phyloP scores from a whole-genome alignment of 805 yeast species.

The Sugiyamaella valdiviana region DNA sequence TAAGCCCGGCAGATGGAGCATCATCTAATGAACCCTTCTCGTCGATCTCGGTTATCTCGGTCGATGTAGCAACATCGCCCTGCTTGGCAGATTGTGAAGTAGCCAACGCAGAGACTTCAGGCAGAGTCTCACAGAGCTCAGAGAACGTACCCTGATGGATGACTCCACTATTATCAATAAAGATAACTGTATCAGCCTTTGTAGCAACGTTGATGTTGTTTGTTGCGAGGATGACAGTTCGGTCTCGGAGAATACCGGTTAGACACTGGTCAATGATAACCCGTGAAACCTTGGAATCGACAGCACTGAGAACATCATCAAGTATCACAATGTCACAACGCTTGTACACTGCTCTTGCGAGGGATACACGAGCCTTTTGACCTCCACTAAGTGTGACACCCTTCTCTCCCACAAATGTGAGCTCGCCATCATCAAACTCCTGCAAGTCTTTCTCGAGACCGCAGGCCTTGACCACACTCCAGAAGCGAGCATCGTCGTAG shows the following conservation, averaged over 20 bases:
- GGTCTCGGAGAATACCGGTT: conserved; percentile 43
- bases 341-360: conserved; percentile 73
- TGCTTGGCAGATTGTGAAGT: background rate
- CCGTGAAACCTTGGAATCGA: conserved; percentile 75
- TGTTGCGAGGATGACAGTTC: conserved; percentile 65
- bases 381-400: conserved; percentile 84
- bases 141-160: conserved; percentile 56
- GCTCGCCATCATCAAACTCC: conserved; percentile 63
- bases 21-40: background rate
- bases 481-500: conserved; percentile 44
- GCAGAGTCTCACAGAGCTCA: conserved; percentile 42
- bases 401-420: conserved; percentile 74
- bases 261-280: conserved; percentile 67
- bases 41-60: background rate
- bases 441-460: conserved; percentile 57
- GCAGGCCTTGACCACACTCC: conserved; percentile 52
- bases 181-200: conserved; percentile 57
- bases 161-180: conserved; percentile 54
- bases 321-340: conserved; percentile 55
- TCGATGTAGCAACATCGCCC: background rate
- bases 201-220: conserved; percentile 65
- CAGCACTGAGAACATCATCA: conserved; percentile 79
- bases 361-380: conserved; percentile 71
- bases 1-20: background rate
- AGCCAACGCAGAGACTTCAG: conserved; percentile 47